Percentiles rank a stretch among this genome's conserved stretches.
Conservation (phyloP, 192 early-diverging fungal species). For the Entomortierella beljakovae region DNA sequence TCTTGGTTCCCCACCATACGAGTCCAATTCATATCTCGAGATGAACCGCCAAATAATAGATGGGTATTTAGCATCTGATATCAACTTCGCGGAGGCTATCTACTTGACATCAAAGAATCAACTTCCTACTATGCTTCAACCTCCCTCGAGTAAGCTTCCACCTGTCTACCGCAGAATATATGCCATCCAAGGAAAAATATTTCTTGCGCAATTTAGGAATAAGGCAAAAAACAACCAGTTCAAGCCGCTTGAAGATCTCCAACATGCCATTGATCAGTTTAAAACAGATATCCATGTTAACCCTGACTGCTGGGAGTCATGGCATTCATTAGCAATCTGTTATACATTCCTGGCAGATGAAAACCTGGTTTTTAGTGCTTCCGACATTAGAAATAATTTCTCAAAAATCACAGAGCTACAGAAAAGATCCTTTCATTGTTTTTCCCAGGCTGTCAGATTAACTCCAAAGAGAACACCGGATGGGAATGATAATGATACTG, state of each 20-base stretch:
- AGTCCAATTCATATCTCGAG: constrained; percentile 52
- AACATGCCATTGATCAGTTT: constrained; percentile 65
- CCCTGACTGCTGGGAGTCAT: constrained; percentile 68
- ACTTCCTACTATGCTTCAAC: constrained; percentile 39
- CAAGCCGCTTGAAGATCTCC: constrained; percentile 67
- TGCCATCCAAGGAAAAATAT: constrained; percentile 67
- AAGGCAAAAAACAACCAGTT: constrained; percentile 59
- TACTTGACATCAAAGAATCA: constrained; percentile 20
- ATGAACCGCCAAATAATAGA: constrained; percentile 54
- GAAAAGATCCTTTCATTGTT: constrained; percentile 74
- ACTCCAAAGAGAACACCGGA: constrained; percentile 15
- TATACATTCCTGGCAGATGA: constrained; percentile 73
- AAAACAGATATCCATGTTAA: constrained; percentile 68
- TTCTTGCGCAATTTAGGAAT: constrained; percentile 61
- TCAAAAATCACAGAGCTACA: constrained; percentile 68
- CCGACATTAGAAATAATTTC: constrained; percentile 63
- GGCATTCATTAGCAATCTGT: constrained; percentile 71
- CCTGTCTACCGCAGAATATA: constrained; percentile 67
- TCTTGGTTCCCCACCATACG: constrained; percentile 63
- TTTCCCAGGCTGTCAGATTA: constrained; percentile 59
- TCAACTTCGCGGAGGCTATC: constrained; percentile 50
- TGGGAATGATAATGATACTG: background rate
- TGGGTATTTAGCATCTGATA: constrained; percentile 47
- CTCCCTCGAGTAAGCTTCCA: constrained; percentile 42
- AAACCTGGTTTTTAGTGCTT: constrained; percentile 69